Percentiles rank a stretch among this genome's conserved stretches.
Evolutionary conservation across 768 basidiomycete species (phyloP).

Genomic region (Lactarius psammicola): DNA sequence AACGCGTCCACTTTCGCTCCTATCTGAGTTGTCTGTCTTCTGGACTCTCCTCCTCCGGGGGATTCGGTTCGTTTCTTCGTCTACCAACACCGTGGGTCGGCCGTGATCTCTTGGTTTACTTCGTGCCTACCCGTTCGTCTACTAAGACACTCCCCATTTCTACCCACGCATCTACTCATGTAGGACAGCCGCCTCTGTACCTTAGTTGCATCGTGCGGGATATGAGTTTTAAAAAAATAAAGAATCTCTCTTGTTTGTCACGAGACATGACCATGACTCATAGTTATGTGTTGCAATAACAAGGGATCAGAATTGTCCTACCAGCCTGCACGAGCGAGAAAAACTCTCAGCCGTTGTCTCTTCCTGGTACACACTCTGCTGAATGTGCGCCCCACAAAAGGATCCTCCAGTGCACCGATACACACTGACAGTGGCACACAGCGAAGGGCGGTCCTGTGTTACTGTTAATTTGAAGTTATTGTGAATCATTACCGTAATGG

Average conservation of each 20-base stretch:
- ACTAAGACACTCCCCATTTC: neutral
- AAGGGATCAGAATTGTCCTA: no score
- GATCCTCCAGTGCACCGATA: neutral
- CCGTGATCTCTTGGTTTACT: no score
- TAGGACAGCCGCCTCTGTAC: neutral
- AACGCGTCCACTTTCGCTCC: no score
- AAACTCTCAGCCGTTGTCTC: neutral
- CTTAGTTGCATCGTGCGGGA: neutral
- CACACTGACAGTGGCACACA: neutral
- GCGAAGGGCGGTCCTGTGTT: neutral
- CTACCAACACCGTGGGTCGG: no score
- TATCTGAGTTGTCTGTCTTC: no score
- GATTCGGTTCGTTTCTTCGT: no score
- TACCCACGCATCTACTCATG: neutral
- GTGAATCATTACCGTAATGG: neutral
- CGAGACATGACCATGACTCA: neutral
- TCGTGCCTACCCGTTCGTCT: no score
- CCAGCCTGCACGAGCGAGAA: neutral
- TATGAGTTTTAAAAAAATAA: neutral
- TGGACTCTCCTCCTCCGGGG: no score
- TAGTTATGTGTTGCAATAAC: no score
- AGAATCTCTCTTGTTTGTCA: neutral
- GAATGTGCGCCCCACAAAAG: neutral
- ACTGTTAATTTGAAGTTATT: neutral
- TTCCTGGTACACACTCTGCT: neutral